Evolutionary conservation across 2,329 filamentous ascomycete species (phyloP), one percentile per base, ranked within the genome.

Genomic region (Botryotinia globosa): DNA sequence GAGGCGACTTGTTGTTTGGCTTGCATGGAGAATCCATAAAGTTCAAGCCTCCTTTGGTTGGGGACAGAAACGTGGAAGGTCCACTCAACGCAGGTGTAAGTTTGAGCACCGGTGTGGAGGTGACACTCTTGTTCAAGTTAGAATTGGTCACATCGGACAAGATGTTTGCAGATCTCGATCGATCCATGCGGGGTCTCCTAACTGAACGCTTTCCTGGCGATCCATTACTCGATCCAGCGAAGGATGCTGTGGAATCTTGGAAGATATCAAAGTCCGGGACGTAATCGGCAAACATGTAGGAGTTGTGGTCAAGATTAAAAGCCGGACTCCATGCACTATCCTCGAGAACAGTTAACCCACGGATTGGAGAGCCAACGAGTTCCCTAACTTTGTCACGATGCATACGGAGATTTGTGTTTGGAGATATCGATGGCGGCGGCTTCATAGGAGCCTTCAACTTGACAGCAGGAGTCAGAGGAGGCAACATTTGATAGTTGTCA

Each of bases 341-440:
- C 25, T 85, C 83, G 66, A 89, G 81, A 75, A 84, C 83, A 74
- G 84, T 85, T 61, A 86, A 79, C 63, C 80, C 86, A 77, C 89
- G 89, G 69, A 89, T 86, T 25, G 94, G 94, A 8, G 93, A 96
- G 72, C 93, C 92, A 62, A 97, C 89, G 85, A 97, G 89, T 76
- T 92, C 88, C 74, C 88, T 87, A 75, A 98, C 93, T 76, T 90
- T 91, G 79, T 95, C 91, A 71, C 95, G 92, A 80, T 98, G 96
- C 76, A 96, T 90, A 73, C 91, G 90, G 32, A 98, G 87, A 79
- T 97, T 97, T 16, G 95, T 98, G 80, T 96, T 97, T 2, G 96
- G 95, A 22, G 95, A 98, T 29, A 93, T 91, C 0, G 95, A 97
- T 71, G 92, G 86, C 39, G 87, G 88, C 34, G 73, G 65, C 76